phyloP scores from a whole-genome alignment of 192 early-diverging fungal genomes.

The Gaertneriomyces semiglobifer region DNA sequence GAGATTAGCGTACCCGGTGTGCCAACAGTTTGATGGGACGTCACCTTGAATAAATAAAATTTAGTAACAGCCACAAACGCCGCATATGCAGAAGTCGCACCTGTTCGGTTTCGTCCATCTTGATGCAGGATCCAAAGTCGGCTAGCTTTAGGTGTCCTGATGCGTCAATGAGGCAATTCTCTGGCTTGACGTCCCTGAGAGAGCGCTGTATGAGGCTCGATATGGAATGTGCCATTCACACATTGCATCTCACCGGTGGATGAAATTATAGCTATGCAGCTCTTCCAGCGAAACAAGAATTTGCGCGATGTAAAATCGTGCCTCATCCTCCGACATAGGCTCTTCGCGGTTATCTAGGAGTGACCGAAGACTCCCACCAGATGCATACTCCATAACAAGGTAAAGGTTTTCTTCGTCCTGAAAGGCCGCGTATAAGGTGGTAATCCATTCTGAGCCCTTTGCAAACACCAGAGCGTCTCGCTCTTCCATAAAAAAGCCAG shows the following conservation, averaged over 20 bases:
- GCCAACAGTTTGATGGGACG: constrained; percentile 61
- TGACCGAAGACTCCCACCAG: constrained; percentile 69
- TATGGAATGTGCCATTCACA: background rate
- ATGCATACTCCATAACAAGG: constrained; percentile 57
- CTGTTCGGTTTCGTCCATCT: constrained; percentile 50
- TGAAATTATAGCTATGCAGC: constrained; percentile 61
- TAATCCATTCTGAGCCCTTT: constrained; percentile 48
- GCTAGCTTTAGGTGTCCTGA: constrained; percentile 77
- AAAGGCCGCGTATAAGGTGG: constrained; percentile 53
- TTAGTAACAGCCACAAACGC: constrained; percentile 5
- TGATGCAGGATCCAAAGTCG: constrained; percentile 78
- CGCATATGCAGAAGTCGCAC: constrained; percentile 13
- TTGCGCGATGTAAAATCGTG: constrained; percentile 75
- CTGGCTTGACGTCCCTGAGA: constrained; percentile 77
- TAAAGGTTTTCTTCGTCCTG: constrained; percentile 59
- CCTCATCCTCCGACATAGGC: constrained; percentile 56
- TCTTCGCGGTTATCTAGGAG: constrained; percentile 52
- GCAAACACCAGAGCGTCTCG: constrained; percentile 67
- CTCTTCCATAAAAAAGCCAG: constrained; percentile 87
- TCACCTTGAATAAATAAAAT: constrained; percentile 29
- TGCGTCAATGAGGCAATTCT: constrained; percentile 70
- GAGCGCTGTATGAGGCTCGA: background rate
- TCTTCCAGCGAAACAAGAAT: constrained; percentile 70
- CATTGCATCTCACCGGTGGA: constrained; percentile 52
- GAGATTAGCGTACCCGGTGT: constrained; percentile 39